phyloP scores from a whole-genome alignment of 106 monocot species.

The Dendrobium huoshanense region DNA sequence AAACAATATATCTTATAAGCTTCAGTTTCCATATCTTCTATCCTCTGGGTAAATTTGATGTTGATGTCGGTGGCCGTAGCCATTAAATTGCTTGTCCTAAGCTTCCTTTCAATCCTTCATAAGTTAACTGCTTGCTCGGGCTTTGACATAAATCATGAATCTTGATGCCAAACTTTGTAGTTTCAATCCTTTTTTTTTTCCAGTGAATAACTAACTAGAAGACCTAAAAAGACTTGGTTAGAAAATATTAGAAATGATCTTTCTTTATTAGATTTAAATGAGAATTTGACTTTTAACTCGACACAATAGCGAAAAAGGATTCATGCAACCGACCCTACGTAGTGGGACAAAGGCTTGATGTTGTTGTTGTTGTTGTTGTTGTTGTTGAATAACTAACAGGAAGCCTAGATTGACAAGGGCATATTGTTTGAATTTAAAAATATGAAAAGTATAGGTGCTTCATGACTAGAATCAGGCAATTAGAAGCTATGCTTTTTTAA shows the following conservation, averaged over 20 bases:
- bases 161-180: not conserved
- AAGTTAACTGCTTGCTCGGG: not conserved
- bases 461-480: not conserved
- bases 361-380: too few species aligned
- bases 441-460: too few species aligned
- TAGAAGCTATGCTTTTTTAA: not conserved
- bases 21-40: not conserved
- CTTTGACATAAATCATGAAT: not conserved
- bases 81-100: not conserved
- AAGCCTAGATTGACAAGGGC: not conserved
- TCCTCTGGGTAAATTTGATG: not conserved
- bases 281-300: too few species aligned
- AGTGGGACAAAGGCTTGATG: too few species aligned
- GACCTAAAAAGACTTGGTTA: too few species aligned
- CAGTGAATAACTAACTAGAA: not conserved
- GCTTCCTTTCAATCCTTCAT: not conserved
- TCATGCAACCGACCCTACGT: too few species aligned
- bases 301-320: too few species aligned
- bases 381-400: not conserved
- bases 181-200: not conserved
- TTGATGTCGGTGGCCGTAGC: not conserved
- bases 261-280: too few species aligned
- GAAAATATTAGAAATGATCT: too few species aligned
- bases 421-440: not conserved
- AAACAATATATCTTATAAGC: not conserved